Evolutionary conservation across 768 basidiomycete species (phyloP).

Genomic region (Lentinula sp.): DNA sequence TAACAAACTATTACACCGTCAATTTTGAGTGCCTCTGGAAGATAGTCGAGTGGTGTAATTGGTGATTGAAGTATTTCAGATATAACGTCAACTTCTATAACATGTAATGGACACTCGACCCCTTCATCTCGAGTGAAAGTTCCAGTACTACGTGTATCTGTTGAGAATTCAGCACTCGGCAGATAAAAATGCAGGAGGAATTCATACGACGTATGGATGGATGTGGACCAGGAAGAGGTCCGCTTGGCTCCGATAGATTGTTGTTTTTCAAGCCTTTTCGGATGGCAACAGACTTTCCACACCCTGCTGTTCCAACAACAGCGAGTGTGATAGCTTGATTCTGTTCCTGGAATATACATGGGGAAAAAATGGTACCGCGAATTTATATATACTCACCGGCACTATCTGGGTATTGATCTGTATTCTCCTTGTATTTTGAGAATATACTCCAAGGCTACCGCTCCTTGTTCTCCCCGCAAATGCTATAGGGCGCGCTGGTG

Average conservation of each 20-base stretch:
- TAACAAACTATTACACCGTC: slow-evolving; percentile 87
- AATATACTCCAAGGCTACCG: slow-evolving; percentile 52
- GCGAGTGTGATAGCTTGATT: slow-evolving; percentile 52
- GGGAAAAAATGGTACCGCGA: neutral
- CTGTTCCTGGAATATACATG: slow-evolving; percentile 6
- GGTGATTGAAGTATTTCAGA: slow-evolving; percentile 23
- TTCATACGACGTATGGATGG: slow-evolving; percentile 35
- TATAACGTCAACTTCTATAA: slow-evolving; percentile 51
- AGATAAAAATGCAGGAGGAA: neutral
- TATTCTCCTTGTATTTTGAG: slow-evolving; percentile 26
- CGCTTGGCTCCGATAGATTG: slow-evolving; percentile 40
- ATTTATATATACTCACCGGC: slow-evolving; percentile 12
- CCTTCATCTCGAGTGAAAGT: slow-evolving; percentile 30
- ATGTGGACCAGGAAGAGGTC: slow-evolving; percentile 22
- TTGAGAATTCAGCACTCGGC: slow-evolving; percentile 1
- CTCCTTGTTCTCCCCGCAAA: slow-evolving; percentile 47
- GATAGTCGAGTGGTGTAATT: slow-evolving; percentile 22
- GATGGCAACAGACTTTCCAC: slow-evolving; percentile 84
- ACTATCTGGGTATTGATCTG: slow-evolving; percentile 29
- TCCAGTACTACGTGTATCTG: slow-evolving; percentile 27
- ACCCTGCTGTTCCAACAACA: slow-evolving; percentile 71
- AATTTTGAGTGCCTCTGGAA: slow-evolving; percentile 55
- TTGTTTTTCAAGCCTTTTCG: slow-evolving; percentile 67
- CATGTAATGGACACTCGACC: slow-evolving; percentile 38
- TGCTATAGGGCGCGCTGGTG: slow-evolving; percentile 22